Percentiles rank a stretch among this genome's conserved stretches.
Conservation (phyloP, 768 basidiomycete genomes). For the Gloeostereum incarnatum region DNA sequence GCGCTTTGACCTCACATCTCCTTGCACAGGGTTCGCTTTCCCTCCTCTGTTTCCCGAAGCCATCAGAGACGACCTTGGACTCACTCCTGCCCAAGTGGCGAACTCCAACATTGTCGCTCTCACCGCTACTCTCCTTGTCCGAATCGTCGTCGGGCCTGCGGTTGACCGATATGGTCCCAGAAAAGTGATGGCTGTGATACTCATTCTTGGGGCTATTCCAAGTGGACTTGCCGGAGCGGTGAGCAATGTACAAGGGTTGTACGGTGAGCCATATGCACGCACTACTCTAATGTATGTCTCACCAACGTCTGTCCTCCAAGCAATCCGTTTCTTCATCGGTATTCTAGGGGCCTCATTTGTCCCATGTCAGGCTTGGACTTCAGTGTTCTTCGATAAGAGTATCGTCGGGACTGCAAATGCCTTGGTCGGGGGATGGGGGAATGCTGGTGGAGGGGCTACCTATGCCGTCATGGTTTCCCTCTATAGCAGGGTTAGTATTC, state of each 20-base stretch:
- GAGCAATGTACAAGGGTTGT: constrained; percentile 27
- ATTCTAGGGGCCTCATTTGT: constrained; percentile 55
- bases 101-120: constrained; percentile 43
- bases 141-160: constrained; percentile 38
- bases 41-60: constrained; percentile 50
- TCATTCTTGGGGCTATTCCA: constrained; percentile 47
- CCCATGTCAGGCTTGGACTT: constrained; percentile 53
- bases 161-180: constrained; percentile 40
- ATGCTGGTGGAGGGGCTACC: constrained; percentile 32
- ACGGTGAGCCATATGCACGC: too few relatives aligned
- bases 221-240: constrained; percentile 48
- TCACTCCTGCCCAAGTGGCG: constrained; percentile 36
- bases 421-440: constrained; percentile 48
- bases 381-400: constrained; percentile 47
- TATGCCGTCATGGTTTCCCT: constrained; percentile 50
- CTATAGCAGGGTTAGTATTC: constrained; percentile 22
- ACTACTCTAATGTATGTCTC: too few relatives aligned
- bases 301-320: too few relatives aligned
- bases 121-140: constrained; percentile 37
- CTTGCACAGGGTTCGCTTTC: constrained; percentile 51
- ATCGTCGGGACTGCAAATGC: constrained; percentile 38
- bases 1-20: constrained; percentile 40
- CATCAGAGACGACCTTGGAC: constrained; percentile 41
- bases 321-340: constrained; percentile 48
- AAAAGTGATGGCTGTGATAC: constrained; percentile 42